Evolutionary conservation across 192 early-diverging fungal species (phyloP).

Genomic region (Gaertneriomyces semiglobifer): DNA sequence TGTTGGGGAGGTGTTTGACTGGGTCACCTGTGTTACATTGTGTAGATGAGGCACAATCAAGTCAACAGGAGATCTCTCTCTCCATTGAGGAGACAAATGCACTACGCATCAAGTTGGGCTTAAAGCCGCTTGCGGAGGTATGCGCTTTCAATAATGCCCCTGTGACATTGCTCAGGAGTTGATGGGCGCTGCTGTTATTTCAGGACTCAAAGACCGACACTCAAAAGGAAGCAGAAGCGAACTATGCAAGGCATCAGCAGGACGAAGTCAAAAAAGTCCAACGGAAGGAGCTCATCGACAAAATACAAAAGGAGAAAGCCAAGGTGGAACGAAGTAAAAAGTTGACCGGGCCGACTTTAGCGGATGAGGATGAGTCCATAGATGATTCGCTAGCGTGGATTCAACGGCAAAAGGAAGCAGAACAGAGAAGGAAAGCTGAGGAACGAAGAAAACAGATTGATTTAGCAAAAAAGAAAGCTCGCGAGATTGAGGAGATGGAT

Average conservation of each 20-base stretch:
- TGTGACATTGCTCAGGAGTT: background rate
- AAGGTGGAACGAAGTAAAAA: slow-evolving; percentile 49
- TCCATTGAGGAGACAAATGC: slow-evolving; percentile 51
- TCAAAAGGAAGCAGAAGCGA: slow-evolving; percentile 49
- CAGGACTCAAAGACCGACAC: slow-evolving; percentile 12
- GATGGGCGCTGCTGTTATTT: background rate
- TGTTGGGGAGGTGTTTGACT: too few relatives aligned
- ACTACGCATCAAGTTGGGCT: slow-evolving; percentile 40
- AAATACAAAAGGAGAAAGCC: slow-evolving; percentile 53
- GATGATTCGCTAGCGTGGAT: slow-evolving; percentile 68
- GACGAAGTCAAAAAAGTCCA: slow-evolving; percentile 52
- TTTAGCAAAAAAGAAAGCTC: slow-evolving; percentile 31
- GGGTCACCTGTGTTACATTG: background rate
- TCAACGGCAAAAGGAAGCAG: slow-evolving; percentile 48
- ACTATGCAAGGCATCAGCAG: slow-evolving; percentile 49
- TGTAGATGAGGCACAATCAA: background rate
- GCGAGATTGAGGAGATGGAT: slow-evolving; percentile 43
- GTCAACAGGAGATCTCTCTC: slow-evolving; percentile 31
- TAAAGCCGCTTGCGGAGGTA: slow-evolving; percentile 37
- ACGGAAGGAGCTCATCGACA: slow-evolving; percentile 47
- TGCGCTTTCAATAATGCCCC: background rate
- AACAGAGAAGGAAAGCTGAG: slow-evolving; percentile 43
- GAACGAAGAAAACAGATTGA: slow-evolving; percentile 45
- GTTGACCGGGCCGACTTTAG: slow-evolving; percentile 61
- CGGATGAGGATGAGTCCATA: slow-evolving; percentile 54